These are phyloP conservation scores for Sisymbrium altissimum DNA, from an alignment of 345 rosid genomes.

Conservation along the genomic window DNA sequence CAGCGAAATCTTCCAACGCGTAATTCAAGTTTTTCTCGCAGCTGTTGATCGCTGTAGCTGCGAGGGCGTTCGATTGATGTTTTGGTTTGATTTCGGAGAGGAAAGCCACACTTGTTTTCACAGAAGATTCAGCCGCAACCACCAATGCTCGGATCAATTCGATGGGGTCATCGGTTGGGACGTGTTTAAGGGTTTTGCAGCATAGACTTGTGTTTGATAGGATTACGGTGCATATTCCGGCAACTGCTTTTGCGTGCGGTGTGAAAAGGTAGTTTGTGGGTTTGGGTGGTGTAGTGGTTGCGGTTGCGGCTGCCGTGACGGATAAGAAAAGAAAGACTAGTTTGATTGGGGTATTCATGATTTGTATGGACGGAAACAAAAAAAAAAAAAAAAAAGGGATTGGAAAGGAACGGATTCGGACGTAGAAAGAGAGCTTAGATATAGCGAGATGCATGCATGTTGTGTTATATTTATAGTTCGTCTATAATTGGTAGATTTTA, in stretches of 20 bases:
- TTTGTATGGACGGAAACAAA: slow-evolving; percentile 11
- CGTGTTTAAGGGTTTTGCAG: slow-evolving; percentile 40
- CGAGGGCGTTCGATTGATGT: slow-evolving; percentile 6
- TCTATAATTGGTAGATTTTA: not conserved
- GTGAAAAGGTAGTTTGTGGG: slow-evolving; percentile 34
- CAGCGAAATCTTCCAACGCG: slow-evolving; percentile 27
- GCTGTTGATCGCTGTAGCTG: slow-evolving; percentile 2
- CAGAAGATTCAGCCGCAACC: slow-evolving; percentile 32
- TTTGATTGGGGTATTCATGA: slow-evolving; percentile 33
- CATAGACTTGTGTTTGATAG: slow-evolving; percentile 47
- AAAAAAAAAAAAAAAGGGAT: not conserved
- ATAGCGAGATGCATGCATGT: not conserved
- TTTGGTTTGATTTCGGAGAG: slow-evolving; percentile 27
- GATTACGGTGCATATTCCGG: slow-evolving; percentile 42
- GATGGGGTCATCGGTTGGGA: slow-evolving; percentile 46
- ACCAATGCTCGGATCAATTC: slow-evolving; percentile 38
- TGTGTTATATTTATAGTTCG: slow-evolving; percentile 4
- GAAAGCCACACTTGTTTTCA: slow-evolving; percentile 30
- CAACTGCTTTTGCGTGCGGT: slow-evolving; percentile 40
- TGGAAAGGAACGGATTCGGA: slow-evolving; percentile 12
- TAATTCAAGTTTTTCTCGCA: slow-evolving; percentile 31
- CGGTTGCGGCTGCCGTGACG: not conserved
- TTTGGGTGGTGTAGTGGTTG: not conserved
- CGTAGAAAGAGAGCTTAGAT: slow-evolving; percentile 9
- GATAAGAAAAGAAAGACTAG: not conserved